Evolutionary conservation across 257 asterid genomes (phyloP).

Genomic region (Nicotiana tomentosiformis): DNA sequence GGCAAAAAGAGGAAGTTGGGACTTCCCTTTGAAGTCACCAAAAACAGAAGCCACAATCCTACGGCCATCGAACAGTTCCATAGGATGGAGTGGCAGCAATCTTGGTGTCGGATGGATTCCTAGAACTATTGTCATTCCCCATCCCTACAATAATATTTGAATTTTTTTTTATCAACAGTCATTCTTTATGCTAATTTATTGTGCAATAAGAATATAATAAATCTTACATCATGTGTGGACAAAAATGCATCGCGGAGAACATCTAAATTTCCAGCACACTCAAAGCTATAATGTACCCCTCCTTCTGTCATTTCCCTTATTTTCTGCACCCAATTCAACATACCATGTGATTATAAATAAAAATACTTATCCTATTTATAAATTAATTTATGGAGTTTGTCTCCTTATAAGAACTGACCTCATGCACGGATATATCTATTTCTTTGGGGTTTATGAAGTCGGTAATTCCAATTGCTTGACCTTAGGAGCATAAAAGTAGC

Average conservation of each 20-base stretch:
- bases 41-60: conserved; percentile 70
- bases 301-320: conserved; percentile 73
- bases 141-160: conserved; percentile 43
- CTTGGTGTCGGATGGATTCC: conserved; percentile 76
- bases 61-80: conserved; percentile 84
- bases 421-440: conserved; percentile 54
- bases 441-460: conserved; percentile 74
- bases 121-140: conserved; percentile 73
- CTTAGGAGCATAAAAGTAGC: conserved; percentile 18
- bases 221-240: conserved; percentile 74
- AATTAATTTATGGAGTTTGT: neutral
- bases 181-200: neutral
- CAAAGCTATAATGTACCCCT: conserved; percentile 89
- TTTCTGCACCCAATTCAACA: conserved; percentile 37
- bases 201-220: neutral
- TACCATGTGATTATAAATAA: neutral
- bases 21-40: conserved; percentile 87
- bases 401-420: conserved; percentile 34
- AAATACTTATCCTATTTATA: neutral
- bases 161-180: neutral
- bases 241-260: conserved; percentile 87
- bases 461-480: conserved; percentile 75
- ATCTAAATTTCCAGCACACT: conserved; percentile 77
- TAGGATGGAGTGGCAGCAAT: conserved; percentile 79
- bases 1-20: conserved; percentile 71